A percentile compares a stretch with the other conserved stretches of the same genome.
phyloP scores from a whole-genome alignment of 108 stramenopile genomes.

The Stephanodiscus minutulus region DNA sequence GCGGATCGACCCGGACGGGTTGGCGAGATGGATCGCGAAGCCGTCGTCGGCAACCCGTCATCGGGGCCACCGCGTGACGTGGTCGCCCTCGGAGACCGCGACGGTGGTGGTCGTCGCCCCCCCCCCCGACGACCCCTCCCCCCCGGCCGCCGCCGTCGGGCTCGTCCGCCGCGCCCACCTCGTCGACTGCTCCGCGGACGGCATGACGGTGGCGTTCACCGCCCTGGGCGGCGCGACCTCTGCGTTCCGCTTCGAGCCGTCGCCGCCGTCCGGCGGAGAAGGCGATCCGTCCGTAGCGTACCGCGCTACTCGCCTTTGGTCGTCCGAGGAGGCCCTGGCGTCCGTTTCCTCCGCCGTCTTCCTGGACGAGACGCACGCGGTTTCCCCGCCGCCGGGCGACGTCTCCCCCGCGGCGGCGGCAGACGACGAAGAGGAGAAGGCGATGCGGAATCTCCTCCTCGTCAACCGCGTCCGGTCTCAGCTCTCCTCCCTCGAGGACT shows the following conservation, averaged over 20 bases:
- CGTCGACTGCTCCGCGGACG: slow-evolving; percentile 44
- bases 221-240: slow-evolving; percentile 59
- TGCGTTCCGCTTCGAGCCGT: slow-evolving; percentile 31
- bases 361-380: slow-evolving; percentile 76
- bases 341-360: slow-evolving; percentile 64
- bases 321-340: slow-evolving; percentile 74
- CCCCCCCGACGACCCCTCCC: background rate
- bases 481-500: slow-evolving; percentile 39
- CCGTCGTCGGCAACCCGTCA: background rate
- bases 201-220: slow-evolving; percentile 51
- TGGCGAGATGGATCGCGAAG: background rate
- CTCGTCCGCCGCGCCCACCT: slow-evolving; percentile 35
- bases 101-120: background rate
- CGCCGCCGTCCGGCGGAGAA: background rate
- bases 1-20: slow-evolving; percentile 1
- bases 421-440: slow-evolving; percentile 56
- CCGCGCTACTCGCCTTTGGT: slow-evolving; percentile 56
- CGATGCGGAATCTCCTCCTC: slow-evolving; percentile 58
- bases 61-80: slow-evolving; percentile 5
- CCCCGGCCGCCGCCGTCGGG: background rate
- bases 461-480: slow-evolving; percentile 63
- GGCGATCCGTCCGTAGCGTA: background rate
- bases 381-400: slow-evolving; percentile 11
- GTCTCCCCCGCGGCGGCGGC: background rate
- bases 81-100: background rate